Evolutionary conservation across 2,329 filamentous ascomycete genomes (phyloP).

Genomic region (Colletotrichum eremochloae): DNA sequence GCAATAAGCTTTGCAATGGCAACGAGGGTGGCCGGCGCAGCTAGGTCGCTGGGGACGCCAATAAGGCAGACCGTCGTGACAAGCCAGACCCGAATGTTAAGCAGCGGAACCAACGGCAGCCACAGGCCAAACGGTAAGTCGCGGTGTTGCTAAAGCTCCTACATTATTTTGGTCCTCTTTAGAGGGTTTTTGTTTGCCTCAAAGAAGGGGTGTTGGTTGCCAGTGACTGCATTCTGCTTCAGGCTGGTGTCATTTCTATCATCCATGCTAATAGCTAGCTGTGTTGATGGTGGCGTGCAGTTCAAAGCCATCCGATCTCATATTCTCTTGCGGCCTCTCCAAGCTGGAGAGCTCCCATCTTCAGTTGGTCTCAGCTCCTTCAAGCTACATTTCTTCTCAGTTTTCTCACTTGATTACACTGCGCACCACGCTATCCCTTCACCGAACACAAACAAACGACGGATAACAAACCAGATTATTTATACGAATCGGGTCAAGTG

Average conservation of each 20-base stretch:
- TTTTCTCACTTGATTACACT: conserved; percentile 9
- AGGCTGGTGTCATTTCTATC: background rate
- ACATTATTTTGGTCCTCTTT: conserved; percentile 9
- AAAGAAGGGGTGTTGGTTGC: background rate
- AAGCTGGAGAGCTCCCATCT: conserved; percentile 22
- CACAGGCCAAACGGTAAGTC: conserved; percentile 38
- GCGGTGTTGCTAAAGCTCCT: conserved; percentile 22
- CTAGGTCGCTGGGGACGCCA: conserved; percentile 26
- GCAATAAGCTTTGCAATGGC: conserved; percentile 47
- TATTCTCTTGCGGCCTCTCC: background rate
- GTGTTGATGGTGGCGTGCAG: conserved; percentile 15
- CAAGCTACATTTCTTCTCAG: background rate
- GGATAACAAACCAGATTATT: background rate
- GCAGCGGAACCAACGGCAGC: conserved; percentile 14
- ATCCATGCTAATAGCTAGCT: background rate
- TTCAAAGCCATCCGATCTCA: conserved; percentile 3
- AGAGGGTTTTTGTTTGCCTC: conserved; percentile 7
- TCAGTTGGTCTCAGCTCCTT: conserved; percentile 2
- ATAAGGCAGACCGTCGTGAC: conserved; percentile 15
- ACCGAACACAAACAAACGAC: conserved; percentile 30
- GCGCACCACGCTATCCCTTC: conserved; percentile 13
- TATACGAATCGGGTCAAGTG: background rate
- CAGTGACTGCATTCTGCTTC: background rate
- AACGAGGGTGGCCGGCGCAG: conserved; percentile 22
- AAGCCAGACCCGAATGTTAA: conserved; percentile 35